These are phyloP conservation scores for Acacia acuminata DNA, from an alignment of 306 rosid species.

Conservation along the genomic window DNA sequence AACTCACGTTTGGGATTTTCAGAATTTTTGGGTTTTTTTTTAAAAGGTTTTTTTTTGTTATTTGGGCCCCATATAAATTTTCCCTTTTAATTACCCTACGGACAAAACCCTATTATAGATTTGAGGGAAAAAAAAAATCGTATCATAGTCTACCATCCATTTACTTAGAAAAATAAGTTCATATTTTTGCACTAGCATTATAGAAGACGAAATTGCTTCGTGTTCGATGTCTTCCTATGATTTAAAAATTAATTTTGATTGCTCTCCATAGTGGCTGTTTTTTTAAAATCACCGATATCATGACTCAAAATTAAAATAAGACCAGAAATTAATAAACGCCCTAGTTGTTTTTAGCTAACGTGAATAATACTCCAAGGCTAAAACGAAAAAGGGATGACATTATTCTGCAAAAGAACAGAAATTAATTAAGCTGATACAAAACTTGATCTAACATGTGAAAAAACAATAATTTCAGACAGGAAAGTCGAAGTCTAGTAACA, in stretches of 20 bases:
- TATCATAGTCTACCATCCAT: too few relatives aligned
- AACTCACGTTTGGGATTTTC: too few relatives aligned
- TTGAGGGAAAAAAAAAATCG: too few relatives aligned
- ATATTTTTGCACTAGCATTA: not conserved
- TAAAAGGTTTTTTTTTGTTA: too few relatives aligned
- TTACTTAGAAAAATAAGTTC: too few relatives aligned
- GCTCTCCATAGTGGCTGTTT: too few relatives aligned
- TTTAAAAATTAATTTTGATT: too few relatives aligned
- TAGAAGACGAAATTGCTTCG: not conserved
- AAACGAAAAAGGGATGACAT: not conserved
- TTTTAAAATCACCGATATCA: not conserved
- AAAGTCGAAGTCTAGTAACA: conserved; percentile 10
- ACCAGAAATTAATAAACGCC: not conserved
- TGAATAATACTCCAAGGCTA: conserved; percentile 1
- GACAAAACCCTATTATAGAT: too few relatives aligned
- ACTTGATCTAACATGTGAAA: conserved; percentile 1
- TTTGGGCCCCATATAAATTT: too few relatives aligned
- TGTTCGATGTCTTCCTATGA: not conserved
- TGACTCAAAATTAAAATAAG: not conserved
- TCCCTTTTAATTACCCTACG: too few relatives aligned
- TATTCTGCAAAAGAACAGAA: not conserved
- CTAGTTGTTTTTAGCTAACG: not conserved
- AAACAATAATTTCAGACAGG: conserved; percentile 25
- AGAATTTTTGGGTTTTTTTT: too few relatives aligned
- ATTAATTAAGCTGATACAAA: not conserved